A percentile compares a stretch with the other conserved stretches of the same genome.
These are phyloP conservation scores for Cephaloascus albidus DNA, from an alignment of 805 yeast genomes.

Conservation along the genomic window DNA sequence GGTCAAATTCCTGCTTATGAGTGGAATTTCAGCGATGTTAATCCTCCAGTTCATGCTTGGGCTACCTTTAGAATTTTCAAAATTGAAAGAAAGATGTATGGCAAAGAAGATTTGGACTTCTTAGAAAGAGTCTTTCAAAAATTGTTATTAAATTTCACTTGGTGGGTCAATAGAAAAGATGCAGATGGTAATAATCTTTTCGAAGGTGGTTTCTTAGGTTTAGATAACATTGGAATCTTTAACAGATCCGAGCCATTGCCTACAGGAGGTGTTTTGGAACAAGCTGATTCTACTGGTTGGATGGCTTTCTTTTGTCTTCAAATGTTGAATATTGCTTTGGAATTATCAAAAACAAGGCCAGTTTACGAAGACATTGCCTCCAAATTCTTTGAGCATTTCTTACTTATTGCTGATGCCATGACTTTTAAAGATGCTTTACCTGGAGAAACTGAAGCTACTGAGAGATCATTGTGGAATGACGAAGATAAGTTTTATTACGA, in stretches of 20 bases:
- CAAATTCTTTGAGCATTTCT: slow-evolving; percentile 87
- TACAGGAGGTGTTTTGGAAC: slow-evolving; percentile 83
- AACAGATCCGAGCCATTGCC: slow-evolving; percentile 91
- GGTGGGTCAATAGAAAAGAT: slow-evolving; percentile 97
- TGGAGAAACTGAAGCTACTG: slow-evolving; percentile 33
- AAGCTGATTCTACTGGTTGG: slow-evolving; percentile 97
- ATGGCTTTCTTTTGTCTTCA: slow-evolving; percentile 88
- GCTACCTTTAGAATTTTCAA: slow-evolving; percentile 82
- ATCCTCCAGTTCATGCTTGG: slow-evolving; percentile 98
- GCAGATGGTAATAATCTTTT: slow-evolving; percentile 79
- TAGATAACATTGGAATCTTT: slow-evolving; percentile 88
- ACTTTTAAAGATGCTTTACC: slow-evolving; percentile 43
- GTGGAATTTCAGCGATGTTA: slow-evolving; percentile 94
- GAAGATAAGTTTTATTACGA: slow-evolving; percentile 84
- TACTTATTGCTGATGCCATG: slow-evolving; percentile 91
- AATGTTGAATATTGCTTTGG: slow-evolving; percentile 88
- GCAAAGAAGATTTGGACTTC: slow-evolving; percentile 72
- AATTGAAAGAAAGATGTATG: slow-evolving; percentile 77
- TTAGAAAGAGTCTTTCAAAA: slow-evolving; percentile 91
- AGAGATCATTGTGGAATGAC: slow-evolving; percentile 80
- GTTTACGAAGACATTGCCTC: slow-evolving; percentile 92
- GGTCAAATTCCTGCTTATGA: slow-evolving; percentile 98
- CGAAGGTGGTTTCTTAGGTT: slow-evolving; percentile 90
- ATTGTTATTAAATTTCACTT: slow-evolving; percentile 78
- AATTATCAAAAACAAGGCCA: slow-evolving; percentile 74